Percentiles rank a stretch among this genome's conserved stretches.
Conservation (phyloP, 495 filamentous ascomycete species). For the Aspergillus sparsus region DNA sequence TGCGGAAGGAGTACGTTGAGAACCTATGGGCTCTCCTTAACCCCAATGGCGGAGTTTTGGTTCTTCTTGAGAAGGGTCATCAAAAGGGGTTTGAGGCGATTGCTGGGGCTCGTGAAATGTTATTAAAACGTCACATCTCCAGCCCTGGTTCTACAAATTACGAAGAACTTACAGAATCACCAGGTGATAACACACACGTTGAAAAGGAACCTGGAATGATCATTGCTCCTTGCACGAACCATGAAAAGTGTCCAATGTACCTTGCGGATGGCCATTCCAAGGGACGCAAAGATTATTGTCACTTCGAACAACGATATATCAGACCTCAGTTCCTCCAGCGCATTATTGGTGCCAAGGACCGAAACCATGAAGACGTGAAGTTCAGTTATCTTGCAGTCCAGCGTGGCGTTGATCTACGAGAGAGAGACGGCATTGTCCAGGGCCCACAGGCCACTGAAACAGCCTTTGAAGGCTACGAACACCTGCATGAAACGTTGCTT, state of each 20-base stretch:
- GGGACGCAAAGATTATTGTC: constrained; percentile 85
- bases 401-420: constrained; percentile 62
- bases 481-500: constrained; percentile 22
- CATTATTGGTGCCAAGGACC: constrained; percentile 65
- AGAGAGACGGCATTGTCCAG: constrained; percentile 42
- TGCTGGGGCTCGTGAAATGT: constrained; percentile 73
- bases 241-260: constrained; percentile 87
- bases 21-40: constrained; percentile 87
- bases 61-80: constrained; percentile 88
- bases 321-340: constrained; percentile 80
- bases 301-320: constrained; percentile 86
- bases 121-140: constrained; percentile 74
- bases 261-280: constrained; percentile 60
- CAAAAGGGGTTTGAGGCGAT: constrained; percentile 91
- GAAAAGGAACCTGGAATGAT: constrained; percentile 83
- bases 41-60: constrained; percentile 80
- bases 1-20: constrained; percentile 73
- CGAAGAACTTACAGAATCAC: constrained; percentile 41
- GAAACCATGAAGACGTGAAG: constrained; percentile 86
- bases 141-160: constrained; percentile 58
- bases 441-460: constrained; percentile 46
- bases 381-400: constrained; percentile 91
- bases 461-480: constrained; percentile 54
- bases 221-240: constrained; percentile 93
- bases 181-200: constrained; percentile 35